Conservation (phyloP, 148 eudicot genomes). For the Rhododendron simsii region DNA sequence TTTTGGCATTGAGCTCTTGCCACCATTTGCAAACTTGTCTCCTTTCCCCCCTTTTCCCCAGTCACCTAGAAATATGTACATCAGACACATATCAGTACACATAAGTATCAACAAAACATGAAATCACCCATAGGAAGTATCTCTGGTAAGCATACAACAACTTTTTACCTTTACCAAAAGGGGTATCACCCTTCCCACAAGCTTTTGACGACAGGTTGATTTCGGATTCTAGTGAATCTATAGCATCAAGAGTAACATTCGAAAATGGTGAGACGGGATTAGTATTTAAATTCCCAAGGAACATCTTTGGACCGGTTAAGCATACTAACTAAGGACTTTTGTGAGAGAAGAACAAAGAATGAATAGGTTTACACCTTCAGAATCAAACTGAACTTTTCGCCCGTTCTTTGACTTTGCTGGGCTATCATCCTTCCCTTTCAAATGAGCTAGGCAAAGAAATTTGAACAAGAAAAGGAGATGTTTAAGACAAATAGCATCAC, state of each 20-base stretch:
- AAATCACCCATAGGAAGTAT: conserved; percentile 2
- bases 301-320: neutral
- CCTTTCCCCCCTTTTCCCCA: conserved; percentile 54
- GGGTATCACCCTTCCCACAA: conserved; percentile 41
- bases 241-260: conserved; percentile 1
- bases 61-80: conserved; percentile 19
- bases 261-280: neutral
- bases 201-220: conserved; percentile 23
- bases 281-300: neutral
- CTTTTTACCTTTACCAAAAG: conserved; percentile 31
- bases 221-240: conserved; percentile 17
- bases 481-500: neutral
- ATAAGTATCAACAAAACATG: neutral
- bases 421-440: conserved; percentile 53
- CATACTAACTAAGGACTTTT: neutral
- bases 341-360: neutral
- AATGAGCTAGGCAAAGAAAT: conserved; percentile 17
- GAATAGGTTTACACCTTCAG: conserved; percentile 40
- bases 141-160: neutral
- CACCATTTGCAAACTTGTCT: conserved; percentile 46
- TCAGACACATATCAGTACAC: neutral
- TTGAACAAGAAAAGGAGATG: neutral
- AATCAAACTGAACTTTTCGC: conserved; percentile 59
- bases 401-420: conserved; percentile 52
- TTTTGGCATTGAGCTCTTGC: conserved; percentile 41